phyloP scores from a whole-genome alignment of 805 yeast genomes.

The Yarrowia sp. region DNA sequence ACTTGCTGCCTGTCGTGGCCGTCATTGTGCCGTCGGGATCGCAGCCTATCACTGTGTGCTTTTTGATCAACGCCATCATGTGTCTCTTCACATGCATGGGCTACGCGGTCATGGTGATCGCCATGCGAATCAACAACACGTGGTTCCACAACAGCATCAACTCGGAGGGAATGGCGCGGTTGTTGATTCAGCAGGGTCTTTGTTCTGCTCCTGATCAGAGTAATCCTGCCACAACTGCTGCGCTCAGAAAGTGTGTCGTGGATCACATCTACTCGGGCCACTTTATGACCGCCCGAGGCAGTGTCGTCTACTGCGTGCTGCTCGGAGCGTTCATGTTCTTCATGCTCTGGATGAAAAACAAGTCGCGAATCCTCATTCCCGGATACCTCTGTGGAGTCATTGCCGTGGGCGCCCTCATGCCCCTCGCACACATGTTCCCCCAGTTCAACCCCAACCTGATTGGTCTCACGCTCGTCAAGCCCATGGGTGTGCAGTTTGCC shows the following conservation, averaged over 20 bases:
- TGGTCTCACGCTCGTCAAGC: neutral
- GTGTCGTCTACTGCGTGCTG: neutral
- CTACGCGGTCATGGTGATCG: constrained; percentile 1
- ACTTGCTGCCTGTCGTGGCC: constrained; percentile 3
- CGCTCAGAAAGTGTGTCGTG: neutral
- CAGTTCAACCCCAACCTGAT: neutral
- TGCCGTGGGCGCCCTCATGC: neutral
- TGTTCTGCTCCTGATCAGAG: neutral
- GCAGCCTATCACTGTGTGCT: neutral
- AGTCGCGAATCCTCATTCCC: constrained; percentile 21
- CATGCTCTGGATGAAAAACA: constrained; percentile 21
- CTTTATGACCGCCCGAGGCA: constrained; percentile 7
- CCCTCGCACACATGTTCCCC: constrained; percentile 10
- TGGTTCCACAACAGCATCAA: constrained; percentile 22
- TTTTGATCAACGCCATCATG: constrained; percentile 8
- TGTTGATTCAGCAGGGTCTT: neutral
- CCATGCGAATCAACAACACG: constrained; percentile 18
- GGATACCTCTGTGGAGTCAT: constrained; percentile 26
- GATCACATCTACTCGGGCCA: neutral
- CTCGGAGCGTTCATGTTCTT: constrained; percentile 19
- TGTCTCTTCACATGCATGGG: constrained; percentile 7
- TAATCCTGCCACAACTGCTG: neutral
- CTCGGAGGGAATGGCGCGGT: neutral
- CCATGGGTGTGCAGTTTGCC: constrained; percentile 18
- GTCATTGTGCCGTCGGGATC: constrained; percentile 8